phyloP scores from a whole-genome alignment of 805 yeast genomes.

The Blastobotrys attinorum region DNA sequence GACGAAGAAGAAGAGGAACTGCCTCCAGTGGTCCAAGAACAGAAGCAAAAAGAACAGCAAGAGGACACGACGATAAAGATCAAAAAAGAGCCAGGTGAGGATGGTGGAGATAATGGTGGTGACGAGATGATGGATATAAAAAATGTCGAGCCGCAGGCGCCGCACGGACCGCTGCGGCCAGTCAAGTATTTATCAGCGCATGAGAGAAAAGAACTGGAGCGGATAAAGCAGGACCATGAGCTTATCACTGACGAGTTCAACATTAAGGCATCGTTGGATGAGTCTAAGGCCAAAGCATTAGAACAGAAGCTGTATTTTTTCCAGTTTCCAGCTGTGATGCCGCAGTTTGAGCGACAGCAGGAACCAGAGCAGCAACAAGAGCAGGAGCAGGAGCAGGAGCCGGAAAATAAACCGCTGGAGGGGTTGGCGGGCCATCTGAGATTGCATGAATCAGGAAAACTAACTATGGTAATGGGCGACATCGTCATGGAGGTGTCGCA shows the following conservation, averaged over 20 bases:
- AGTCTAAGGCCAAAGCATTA: constrained; percentile 11
- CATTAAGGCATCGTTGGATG: constrained; percentile 6
- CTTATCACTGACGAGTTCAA: constrained; percentile 15
- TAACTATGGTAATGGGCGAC: constrained; percentile 67
- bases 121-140: background rate
- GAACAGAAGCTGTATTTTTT: constrained; percentile 31
- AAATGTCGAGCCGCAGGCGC: background rate
- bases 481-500: constrained; percentile 58
- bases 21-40: background rate
- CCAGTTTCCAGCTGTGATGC: constrained; percentile 44
- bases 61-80: constrained; percentile 1
- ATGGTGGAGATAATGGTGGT: background rate
- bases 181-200: constrained; percentile 6
- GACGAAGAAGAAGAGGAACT: constrained; percentile 7
- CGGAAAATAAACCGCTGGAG: too few species aligned
- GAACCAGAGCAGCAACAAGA: constrained; percentile 1
- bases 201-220: constrained; percentile 8
- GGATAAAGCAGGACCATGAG: constrained; percentile 13
- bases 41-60: background rate
- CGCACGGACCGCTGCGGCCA: too few species aligned
- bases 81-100: constrained; percentile 3
- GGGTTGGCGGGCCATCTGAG: constrained; percentile 72
- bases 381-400: constrained; percentile 3
- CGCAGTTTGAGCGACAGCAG: constrained; percentile 27
- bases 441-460: constrained; percentile 75